phyloP scores from a whole-genome alignment of 257 asterid species.

The Fraxinus americana region DNA sequence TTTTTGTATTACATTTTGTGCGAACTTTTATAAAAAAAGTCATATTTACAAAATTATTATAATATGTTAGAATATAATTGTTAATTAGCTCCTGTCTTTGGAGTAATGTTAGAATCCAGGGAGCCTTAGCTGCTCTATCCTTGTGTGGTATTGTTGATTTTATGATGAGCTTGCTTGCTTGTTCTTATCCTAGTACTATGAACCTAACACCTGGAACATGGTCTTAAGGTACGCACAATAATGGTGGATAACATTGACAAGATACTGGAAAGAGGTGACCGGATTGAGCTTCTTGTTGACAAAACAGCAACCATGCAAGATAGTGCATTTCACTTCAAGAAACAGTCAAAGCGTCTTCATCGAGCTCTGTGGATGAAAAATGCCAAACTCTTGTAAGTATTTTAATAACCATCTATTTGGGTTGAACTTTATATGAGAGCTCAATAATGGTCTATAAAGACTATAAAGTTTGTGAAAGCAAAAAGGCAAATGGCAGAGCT shows the following conservation, averaged over 20 bases:
- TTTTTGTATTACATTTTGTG: conserved; percentile 3
- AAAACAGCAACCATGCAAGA: conserved; percentile 99
- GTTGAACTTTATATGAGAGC: conserved; percentile 2
- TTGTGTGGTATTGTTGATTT: neutral
- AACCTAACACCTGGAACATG: conserved; percentile 23
- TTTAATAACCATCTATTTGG: conserved; percentile 13
- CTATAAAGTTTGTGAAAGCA: neutral
- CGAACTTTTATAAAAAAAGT: neutral
- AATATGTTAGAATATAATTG: neutral
- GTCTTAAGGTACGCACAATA: conserved; percentile 80
- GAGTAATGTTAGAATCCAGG: conserved; percentile 1
- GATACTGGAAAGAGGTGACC: conserved; percentile 95
- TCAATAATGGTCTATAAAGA: neutral
- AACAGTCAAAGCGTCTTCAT: conserved; percentile 94
- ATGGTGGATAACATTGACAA: conserved; percentile 99
- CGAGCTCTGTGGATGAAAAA: conserved; percentile 98
- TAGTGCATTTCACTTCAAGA: conserved; percentile 92
- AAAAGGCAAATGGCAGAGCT: conserved; percentile 1
- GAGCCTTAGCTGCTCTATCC: neutral
- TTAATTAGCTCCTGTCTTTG: neutral
- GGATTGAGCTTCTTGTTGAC: conserved; percentile 96
- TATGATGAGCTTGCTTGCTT: neutral
- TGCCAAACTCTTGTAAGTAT: conserved; percentile 90
- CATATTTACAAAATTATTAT: neutral
- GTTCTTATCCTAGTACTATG: conserved; percentile 6